A percentile compares a stretch with the other conserved stretches of the same genome.
These are phyloP conservation scores for Teratosphaeria epicoccoides DNA, from an alignment of 2,329 filamentous ascomycete genomes.

Conservation along the genomic window DNA sequence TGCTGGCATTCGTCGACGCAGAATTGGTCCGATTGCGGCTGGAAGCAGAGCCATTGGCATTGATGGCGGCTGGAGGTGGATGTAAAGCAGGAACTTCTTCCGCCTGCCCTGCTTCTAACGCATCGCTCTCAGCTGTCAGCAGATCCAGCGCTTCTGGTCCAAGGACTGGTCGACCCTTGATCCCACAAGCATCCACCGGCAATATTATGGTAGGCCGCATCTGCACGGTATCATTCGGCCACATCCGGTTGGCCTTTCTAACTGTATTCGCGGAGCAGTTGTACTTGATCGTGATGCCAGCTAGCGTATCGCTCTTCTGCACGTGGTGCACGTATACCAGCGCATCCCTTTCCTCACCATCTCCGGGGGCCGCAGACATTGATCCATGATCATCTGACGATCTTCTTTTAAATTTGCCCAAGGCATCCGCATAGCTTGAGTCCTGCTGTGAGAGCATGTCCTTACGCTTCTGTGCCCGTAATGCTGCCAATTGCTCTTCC, in stretches of 20 bases:
- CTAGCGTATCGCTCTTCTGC: slow-evolving; percentile 71
- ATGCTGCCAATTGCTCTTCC: slow-evolving; percentile 36
- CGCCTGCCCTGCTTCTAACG: slow-evolving; percentile 19
- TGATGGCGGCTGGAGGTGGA: slow-evolving; percentile 22
- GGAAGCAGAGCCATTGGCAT: slow-evolving; percentile 11
- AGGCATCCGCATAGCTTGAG: slow-evolving; percentile 33
- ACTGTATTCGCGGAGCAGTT: slow-evolving; percentile 75
- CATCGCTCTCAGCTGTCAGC: slow-evolving; percentile 21
- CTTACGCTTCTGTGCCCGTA: slow-evolving; percentile 40
- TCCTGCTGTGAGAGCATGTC: slow-evolving; percentile 33
- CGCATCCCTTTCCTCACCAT: slow-evolving; percentile 59
- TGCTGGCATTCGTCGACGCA: slow-evolving; percentile 21
- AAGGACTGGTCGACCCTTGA: slow-evolving; percentile 57
- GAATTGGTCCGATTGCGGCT: slow-evolving; percentile 28
- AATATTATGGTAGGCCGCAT: slow-evolving; percentile 69
- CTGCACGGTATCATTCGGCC: slow-evolving; percentile 88
- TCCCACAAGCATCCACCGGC: slow-evolving; percentile 78
- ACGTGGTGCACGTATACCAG: slow-evolving; percentile 88
- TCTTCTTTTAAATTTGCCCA: slow-evolving; percentile 50
- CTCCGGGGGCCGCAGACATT: slow-evolving; percentile 39
- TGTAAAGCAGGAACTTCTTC: slow-evolving; percentile 25
- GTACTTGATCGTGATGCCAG: slow-evolving; percentile 82
- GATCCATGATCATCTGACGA: slow-evolving; percentile 53
- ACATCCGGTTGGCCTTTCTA: slow-evolving; percentile 81
- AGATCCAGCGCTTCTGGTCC: slow-evolving; percentile 25